Conservation (phyloP, 495 filamentous ascomycete species). For the Chaetomium fimeti region DNA sequence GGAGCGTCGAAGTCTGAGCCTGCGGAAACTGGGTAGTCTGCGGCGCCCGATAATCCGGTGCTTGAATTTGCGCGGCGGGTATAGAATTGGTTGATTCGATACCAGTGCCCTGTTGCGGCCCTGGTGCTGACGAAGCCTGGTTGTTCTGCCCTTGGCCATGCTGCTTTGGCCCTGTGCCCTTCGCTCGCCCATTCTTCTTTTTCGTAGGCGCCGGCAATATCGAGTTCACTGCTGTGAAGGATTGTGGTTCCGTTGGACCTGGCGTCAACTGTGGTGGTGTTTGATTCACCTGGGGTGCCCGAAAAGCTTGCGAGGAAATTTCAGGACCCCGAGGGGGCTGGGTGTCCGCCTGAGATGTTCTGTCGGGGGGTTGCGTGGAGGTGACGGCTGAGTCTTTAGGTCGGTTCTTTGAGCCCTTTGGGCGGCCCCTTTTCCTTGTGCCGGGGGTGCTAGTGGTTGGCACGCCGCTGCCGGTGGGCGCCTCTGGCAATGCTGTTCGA, state of each 20-base stretch:
- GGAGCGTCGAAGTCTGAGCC: constrained; percentile 14
- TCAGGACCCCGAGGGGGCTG: constrained; percentile 15
- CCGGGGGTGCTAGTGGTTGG: constrained; percentile 26
- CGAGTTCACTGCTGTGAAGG: constrained; percentile 34
- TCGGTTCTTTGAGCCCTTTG: constrained; percentile 51
- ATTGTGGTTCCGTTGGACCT: constrained; percentile 13
- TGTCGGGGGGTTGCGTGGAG: constrained; percentile 14
- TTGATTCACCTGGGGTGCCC: constrained; percentile 15
- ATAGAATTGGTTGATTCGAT: neutral
- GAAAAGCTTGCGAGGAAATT: constrained; percentile 13
- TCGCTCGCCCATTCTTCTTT: constrained; percentile 18
- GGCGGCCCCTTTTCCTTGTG: constrained; percentile 38
- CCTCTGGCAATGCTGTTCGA: constrained; percentile 25
- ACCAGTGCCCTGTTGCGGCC: neutral
- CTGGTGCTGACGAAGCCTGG: neutral
- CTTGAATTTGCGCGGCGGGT: neutral
- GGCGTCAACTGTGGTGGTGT: neutral
- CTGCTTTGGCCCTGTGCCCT: constrained; percentile 12
- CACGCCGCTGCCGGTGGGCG: constrained; percentile 1
- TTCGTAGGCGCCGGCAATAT: constrained; percentile 14
- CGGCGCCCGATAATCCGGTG: neutral
- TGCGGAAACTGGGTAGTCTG: constrained; percentile 14
- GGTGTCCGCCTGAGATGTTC: constrained; percentile 6
- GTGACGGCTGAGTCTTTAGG: constrained; percentile 37
- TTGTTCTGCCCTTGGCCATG: neutral